Evolutionary conservation across 208 protist species (phyloP).

Genomic region (Crithidia sp.): DNA sequence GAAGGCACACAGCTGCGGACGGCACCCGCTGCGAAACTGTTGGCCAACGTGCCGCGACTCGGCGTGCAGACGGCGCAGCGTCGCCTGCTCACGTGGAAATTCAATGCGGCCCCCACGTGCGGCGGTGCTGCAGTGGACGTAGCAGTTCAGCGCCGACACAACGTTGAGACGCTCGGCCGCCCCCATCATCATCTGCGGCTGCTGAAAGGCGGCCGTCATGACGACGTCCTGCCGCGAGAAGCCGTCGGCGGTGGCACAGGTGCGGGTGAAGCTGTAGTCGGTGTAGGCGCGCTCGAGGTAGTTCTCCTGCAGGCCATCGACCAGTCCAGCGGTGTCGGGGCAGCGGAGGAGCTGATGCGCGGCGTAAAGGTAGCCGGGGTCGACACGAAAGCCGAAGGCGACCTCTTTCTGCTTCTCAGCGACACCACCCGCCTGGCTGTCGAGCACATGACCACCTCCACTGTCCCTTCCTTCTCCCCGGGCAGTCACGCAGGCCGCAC

Average conservation of each 20-base stretch:
- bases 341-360: constrained; percentile 40
- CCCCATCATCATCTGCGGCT: constrained; percentile 34
- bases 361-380: constrained; percentile 74
- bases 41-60: constrained; percentile 43
- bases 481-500: no score
- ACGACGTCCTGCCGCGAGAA: constrained; percentile 70
- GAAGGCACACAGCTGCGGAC: constrained; percentile 27
- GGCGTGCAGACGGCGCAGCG: constrained; percentile 35
- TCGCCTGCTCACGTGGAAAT: constrained; percentile 53
- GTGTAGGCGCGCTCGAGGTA: constrained; percentile 67
- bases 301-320: constrained; percentile 83
- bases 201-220: constrained; percentile 39
- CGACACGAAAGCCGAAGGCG: constrained; percentile 67
- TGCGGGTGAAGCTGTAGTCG: constrained; percentile 71
- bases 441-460: not conserved
- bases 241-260: constrained; percentile 40
- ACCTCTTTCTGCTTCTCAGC: constrained; percentile 20
- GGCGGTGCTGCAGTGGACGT: constrained; percentile 54
- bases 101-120: constrained; percentile 32
- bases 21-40: constrained; percentile 59
- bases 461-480: not conserved
- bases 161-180: constrained; percentile 53
- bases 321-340: constrained; percentile 36
- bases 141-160: constrained; percentile 52
- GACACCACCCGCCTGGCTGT: not conserved